These are phyloP conservation scores for Zymoseptoria ardabiliae DNA, from an alignment of 2,329 filamentous ascomycete genomes.

Conservation along the genomic window DNA sequence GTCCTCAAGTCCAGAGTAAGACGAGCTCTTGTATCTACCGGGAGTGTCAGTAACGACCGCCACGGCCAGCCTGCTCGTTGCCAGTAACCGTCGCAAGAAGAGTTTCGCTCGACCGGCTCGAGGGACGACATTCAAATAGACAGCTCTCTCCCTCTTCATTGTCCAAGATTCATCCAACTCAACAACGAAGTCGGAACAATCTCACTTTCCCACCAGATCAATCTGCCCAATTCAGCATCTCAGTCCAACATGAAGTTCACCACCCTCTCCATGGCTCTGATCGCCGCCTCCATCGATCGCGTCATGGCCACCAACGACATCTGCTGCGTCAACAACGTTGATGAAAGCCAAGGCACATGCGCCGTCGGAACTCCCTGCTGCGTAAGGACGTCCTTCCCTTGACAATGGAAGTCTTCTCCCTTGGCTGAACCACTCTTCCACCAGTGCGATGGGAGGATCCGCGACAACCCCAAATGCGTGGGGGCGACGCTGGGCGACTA, in stretches of 20 bases:
- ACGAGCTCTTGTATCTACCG: too few species aligned
- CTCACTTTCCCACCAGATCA: too few species aligned
- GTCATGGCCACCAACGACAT: background rate
- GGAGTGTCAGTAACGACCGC: too few species aligned
- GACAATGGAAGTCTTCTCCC: background rate
- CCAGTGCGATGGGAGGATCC: background rate
- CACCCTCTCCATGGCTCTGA: background rate
- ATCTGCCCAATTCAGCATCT: too few species aligned
- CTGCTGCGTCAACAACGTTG: background rate
- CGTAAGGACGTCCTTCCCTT: background rate
- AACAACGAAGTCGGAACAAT: too few species aligned
- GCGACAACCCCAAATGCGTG: background rate
- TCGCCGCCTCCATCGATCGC: background rate
- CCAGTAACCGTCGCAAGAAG: too few species aligned
- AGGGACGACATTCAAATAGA: too few species aligned
- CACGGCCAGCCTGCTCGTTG: too few species aligned
- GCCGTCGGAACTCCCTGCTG: background rate
- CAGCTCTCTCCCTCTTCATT: too few species aligned
- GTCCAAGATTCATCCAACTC: too few species aligned
- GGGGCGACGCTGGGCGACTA: background rate
- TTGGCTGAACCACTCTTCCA: background rate
- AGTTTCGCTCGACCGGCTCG: too few species aligned
- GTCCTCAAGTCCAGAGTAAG: too few species aligned
- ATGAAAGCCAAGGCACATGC: background rate
- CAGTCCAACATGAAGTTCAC: slow-evolving; percentile 5